These are phyloP conservation scores for Aureobasidium sp. DNA, from an alignment of 2,329 filamentous ascomycete genomes.

Conservation along the genomic window DNA sequence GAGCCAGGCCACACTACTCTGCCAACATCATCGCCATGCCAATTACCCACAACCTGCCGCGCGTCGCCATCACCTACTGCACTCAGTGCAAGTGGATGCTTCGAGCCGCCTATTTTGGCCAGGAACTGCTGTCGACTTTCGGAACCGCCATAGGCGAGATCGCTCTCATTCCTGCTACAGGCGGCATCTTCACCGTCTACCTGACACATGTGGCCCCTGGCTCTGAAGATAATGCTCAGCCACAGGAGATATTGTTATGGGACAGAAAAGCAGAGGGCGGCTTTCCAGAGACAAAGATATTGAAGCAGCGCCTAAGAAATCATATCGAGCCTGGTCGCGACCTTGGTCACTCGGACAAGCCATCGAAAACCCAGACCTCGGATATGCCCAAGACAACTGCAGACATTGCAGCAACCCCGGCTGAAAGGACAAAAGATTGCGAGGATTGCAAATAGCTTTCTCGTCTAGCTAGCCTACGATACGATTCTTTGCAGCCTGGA, in stretches of 20 bases:
- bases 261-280: conserved; percentile 80
- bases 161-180: conserved; percentile 74
- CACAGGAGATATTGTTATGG: conserved; percentile 61
- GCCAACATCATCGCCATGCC: background rate
- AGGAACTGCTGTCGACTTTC: conserved; percentile 94
- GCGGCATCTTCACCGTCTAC: conserved; percentile 73
- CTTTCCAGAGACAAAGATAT: conserved; percentile 88
- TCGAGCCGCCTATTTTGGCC: conserved; percentile 61
- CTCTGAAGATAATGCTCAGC: conserved; percentile 11
- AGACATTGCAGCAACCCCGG: background rate
- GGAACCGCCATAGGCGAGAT: conserved; percentile 76
- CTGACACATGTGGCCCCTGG: conserved; percentile 40
- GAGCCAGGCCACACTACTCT: too few species aligned
- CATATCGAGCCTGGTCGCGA: conserved; percentile 70
- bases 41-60: conserved; percentile 44
- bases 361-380: conserved; percentile 19
- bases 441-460: conserved; percentile 14
- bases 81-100: conserved; percentile 60
- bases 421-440: conserved; percentile 3
- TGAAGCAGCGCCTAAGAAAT: conserved; percentile 79
- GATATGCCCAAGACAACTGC: background rate
- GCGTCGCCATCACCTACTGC: conserved; percentile 84
- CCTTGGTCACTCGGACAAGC: conserved; percentile 61
- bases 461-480: background rate
- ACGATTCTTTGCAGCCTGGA: too few species aligned